Base-by-base conservation (phyloP, 2,329 filamentous ascomycete genomes). In the Botrytis squamosa region DNA sequence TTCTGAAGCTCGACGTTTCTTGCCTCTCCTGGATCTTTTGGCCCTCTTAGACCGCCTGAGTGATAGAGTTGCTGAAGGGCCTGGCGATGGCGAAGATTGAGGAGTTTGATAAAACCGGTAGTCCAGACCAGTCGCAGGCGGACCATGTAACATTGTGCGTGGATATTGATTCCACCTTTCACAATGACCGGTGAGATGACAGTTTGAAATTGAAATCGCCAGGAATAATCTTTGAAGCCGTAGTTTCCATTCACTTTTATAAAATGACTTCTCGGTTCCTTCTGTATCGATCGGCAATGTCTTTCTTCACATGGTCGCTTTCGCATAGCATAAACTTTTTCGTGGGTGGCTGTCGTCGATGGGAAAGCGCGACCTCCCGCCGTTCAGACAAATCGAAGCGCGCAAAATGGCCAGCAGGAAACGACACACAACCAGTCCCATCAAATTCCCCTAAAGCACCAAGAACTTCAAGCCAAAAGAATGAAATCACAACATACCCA, bases 401-500 rank as follows among this genome's bases (percentile, higher is more conserved):
- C 67, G 49, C 49, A 42, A 44, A n/a, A 72, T 44, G 40, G 49
- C n/a, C 52, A 57, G 52, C 66, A 36, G 9, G 29, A 29, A 55
- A 40, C 22, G 38, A 25, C 25, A 29, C 42, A 49, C n/a, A 40
- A 9, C 4, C 46, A 7, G 5, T 57, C n/a, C 20, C 18, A 67
- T 65, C 18, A 42, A 57, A 3, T 18, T 42, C 25, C 25, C 7
- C 9, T 4, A 46, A 44, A 65, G 33, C 74, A 72, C 75, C 71
- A 70, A 70, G 29, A 70, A 66, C 42, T 18, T 38, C 46, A 55
- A 66, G 68, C 59, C 33, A 52, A 73, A 77, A 77, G 70, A 74
- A 73, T 59, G 75, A 75, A 33, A 60, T 10, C 62, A 69, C 38
- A 73, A 73, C 93, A 86, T 87, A 98, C 96, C 96, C 96, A 99